Evolutionary conservation across 768 basidiomycete genomes (phyloP).

Genomic region (Roridomyces roridus): DNA sequence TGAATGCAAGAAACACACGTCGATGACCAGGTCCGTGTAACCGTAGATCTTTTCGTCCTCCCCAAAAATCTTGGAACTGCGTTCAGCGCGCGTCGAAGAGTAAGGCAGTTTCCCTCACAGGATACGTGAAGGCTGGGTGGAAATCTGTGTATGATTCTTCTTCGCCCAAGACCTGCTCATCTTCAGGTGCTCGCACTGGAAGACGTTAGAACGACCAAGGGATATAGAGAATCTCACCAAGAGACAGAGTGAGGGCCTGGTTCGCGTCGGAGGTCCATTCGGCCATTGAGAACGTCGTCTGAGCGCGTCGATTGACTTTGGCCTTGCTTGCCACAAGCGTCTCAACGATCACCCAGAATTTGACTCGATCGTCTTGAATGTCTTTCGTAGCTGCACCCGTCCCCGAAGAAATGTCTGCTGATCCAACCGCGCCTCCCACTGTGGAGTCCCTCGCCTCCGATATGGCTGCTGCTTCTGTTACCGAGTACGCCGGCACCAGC

Average conservation of each 20-base stretch:
- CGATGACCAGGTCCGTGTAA: constrained; percentile 82
- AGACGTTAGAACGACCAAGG: neutral
- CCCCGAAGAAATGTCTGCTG: constrained; percentile 30
- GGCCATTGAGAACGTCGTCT: constrained; percentile 38
- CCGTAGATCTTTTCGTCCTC: constrained; percentile 98
- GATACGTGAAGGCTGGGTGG: constrained; percentile 92
- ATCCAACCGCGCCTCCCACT: constrained; percentile 30
- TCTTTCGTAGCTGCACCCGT: constrained; percentile 8
- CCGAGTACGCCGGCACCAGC: constrained; percentile 32
- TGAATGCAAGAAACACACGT: constrained; percentile 56
- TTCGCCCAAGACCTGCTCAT: constrained; percentile 60
- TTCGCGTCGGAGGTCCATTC: constrained; percentile 86
- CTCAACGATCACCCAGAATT: neutral
- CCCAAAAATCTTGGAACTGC: constrained; percentile 76
- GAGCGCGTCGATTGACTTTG: constrained; percentile 20
- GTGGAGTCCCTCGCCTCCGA: constrained; percentile 34
- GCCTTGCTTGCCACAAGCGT: too few species aligned
- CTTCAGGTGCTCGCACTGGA: constrained; percentile 73
- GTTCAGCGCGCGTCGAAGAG: neutral
- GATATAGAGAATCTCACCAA: constrained; percentile 56
- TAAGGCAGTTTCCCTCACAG: constrained; percentile 58
- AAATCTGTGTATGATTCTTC: constrained; percentile 72
- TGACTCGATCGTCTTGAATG: neutral
- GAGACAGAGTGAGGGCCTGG: constrained; percentile 73
- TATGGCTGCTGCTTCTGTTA: constrained; percentile 33